phyloP scores from a whole-genome alignment of 2,329 filamentous ascomycete species.

The Thelonectria rubi region DNA sequence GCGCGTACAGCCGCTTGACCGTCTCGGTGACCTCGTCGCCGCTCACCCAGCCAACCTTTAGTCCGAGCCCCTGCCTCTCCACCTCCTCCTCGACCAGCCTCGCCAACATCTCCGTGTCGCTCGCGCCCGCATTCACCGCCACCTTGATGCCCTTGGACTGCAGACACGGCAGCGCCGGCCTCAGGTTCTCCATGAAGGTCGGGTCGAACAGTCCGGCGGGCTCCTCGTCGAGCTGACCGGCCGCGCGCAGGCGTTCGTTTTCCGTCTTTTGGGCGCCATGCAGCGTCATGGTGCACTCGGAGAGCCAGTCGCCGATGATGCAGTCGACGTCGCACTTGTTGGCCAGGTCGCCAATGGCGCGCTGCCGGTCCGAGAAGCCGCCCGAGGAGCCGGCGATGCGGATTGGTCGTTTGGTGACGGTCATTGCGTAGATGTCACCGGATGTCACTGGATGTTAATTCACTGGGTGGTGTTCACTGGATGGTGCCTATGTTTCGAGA shows the following conservation, averaged over 20 bases:
- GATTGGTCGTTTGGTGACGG: slow-evolving; percentile 47
- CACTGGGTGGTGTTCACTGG: too few species aligned
- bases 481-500: too few species aligned
- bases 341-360: slow-evolving; percentile 53
- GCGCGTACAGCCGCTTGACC: slow-evolving; percentile 30
- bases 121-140: slow-evolving; percentile 51
- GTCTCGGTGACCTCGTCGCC: slow-evolving; percentile 48
- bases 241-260: slow-evolving; percentile 35
- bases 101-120: slow-evolving; percentile 45
- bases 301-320: slow-evolving; percentile 46
- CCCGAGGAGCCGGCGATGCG: slow-evolving; percentile 54
- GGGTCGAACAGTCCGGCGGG: slow-evolving; percentile 43
- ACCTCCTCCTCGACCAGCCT: slow-evolving; percentile 42
- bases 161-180: slow-evolving; percentile 45
- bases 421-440: too few species aligned
- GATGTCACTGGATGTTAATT: not conserved
- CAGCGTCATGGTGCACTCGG: slow-evolving; percentile 47
- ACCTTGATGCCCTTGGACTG: slow-evolving; percentile 47
- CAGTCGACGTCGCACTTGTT: slow-evolving; percentile 47
- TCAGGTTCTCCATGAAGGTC: slow-evolving; percentile 45
- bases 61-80: slow-evolving; percentile 38
- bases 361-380: slow-evolving; percentile 54
- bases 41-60: slow-evolving; percentile 50
- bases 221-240: slow-evolving; percentile 43
- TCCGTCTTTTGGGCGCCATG: slow-evolving; percentile 42